These are phyloP conservation scores for Jacaranda mimosifolia DNA, from an alignment of 257 asterid genomes.

Conservation along the genomic window DNA sequence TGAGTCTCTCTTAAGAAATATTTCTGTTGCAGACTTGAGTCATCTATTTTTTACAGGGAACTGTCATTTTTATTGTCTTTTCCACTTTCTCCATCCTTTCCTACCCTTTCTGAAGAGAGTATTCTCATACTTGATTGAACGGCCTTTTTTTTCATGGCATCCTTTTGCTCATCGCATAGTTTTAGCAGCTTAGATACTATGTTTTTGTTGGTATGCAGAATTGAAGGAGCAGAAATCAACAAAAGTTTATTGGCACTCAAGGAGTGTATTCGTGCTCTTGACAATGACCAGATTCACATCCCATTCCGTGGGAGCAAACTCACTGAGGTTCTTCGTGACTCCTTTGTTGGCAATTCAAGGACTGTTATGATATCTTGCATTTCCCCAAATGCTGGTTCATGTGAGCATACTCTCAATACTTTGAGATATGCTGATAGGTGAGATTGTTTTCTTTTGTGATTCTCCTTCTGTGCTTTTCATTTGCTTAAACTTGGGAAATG, in stretches of 20 bases:
- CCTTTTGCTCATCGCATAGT: background rate
- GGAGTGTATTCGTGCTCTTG: conserved; percentile 98
- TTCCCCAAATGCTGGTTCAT: conserved; percentile 96
- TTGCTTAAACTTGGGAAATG: conserved; percentile 33
- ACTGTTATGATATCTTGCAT: conserved; percentile 98
- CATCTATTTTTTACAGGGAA: background rate
- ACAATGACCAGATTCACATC: conserved; percentile 94
- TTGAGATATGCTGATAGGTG: conserved; percentile 97
- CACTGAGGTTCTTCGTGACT: conserved; percentile 97
- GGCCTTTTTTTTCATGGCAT: background rate
- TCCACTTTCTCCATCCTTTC: background rate
- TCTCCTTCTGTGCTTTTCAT: conserved; percentile 16
- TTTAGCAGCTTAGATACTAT: conserved; percentile 28
- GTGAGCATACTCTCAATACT: conserved; percentile 97
- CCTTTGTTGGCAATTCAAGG: conserved; percentile 96
- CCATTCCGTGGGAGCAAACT: conserved; percentile 99
- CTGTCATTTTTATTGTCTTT: background rate
- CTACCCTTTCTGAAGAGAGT: background rate
- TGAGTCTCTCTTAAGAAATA: conserved; percentile 16
- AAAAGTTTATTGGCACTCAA: conserved; percentile 94
- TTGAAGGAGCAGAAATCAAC: conserved; percentile 99
- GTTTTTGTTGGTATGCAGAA: conserved; percentile 53
- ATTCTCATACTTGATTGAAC: conserved; percentile 3
- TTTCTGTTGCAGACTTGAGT: conserved; percentile 1
- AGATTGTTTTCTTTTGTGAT: conserved; percentile 15